A percentile compares a stretch with the other conserved stretches of the same genome.
These are phyloP conservation scores for Coffea humblotiana DNA, from an alignment of 305 asterid genomes.

Conservation along the genomic window DNA sequence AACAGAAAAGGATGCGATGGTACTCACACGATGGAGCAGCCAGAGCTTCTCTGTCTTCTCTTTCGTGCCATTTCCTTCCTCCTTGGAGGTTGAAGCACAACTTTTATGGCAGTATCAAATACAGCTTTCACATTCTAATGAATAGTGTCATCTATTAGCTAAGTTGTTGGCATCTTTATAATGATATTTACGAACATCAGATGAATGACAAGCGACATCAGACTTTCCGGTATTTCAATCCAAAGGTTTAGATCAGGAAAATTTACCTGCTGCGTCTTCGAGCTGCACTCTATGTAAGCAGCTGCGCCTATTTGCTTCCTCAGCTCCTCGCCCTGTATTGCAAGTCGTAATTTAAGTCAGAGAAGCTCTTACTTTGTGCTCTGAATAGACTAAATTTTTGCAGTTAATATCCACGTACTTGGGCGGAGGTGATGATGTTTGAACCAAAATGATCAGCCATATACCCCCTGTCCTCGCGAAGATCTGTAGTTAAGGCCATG, in stretches of 20 bases:
- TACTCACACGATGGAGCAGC: slow-evolving; percentile 85
- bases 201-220: neutral
- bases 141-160: neutral
- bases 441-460: slow-evolving; percentile 74
- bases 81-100: slow-evolving; percentile 87
- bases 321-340: slow-evolving; percentile 84
- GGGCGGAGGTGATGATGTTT: slow-evolving; percentile 66
- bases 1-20: neutral
- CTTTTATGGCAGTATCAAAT: slow-evolving; percentile 86
- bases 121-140: slow-evolving; percentile 90
- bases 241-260: neutral
- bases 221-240: neutral
- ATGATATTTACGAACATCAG: neutral
- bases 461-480: slow-evolving; percentile 72
- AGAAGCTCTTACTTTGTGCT: neutral
- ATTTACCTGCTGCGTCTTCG: slow-evolving; percentile 90
- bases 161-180: neutral
- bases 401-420: slow-evolving; percentile 42
- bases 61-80: slow-evolving; percentile 66
- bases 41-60: slow-evolving; percentile 53
- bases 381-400: neutral
- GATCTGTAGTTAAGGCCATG: slow-evolving; percentile 43
- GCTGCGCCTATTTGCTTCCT: slow-evolving; percentile 96
- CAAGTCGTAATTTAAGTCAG: neutral
- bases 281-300: slow-evolving; percentile 95